Percentiles rank a stretch among this genome's conserved stretches.
Evolutionary conservation across 23 red algal species (phyloP).

Genomic region (Agarophyton chilense): DNA sequence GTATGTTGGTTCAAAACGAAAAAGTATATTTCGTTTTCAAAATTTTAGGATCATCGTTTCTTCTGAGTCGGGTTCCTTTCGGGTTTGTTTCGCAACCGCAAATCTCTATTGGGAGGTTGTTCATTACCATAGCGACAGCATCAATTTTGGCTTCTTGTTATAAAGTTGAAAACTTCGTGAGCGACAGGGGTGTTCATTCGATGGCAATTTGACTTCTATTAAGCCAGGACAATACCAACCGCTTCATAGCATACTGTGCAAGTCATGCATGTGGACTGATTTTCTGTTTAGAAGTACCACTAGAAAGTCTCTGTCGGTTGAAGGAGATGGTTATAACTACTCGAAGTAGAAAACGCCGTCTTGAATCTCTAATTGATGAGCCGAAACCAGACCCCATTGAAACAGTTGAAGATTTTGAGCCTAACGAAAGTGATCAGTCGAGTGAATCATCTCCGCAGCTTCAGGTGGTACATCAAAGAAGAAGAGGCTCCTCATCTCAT

Average conservation of each 20-base stretch:
- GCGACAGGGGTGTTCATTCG: too few species aligned
- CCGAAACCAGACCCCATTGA: slow-evolving; percentile 11
- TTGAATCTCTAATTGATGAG: neutral
- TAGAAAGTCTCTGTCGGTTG: too few species aligned
- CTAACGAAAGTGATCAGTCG: neutral
- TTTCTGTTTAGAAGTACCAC: too few species aligned
- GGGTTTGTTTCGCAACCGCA: neutral
- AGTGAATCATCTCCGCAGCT: neutral
- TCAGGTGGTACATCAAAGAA: too few species aligned
- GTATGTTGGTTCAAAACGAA: neutral
- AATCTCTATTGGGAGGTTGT: too few species aligned
- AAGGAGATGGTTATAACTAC: slow-evolving; percentile 9
- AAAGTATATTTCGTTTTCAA: too few species aligned
- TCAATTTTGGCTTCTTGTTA: too few species aligned
- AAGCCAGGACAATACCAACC: neutral
- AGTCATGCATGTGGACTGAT: neutral
- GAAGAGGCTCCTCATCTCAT: neutral
- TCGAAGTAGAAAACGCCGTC: neutral
- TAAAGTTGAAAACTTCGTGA: too few species aligned
- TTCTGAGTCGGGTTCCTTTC: neutral
- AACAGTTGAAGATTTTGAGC: slow-evolving; percentile 17
- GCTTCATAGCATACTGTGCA: neutral
- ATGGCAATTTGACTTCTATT: too few species aligned
- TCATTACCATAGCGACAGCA: too few species aligned
- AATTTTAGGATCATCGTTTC: neutral